These are phyloP conservation scores for Termitomyces sp. DNA, from an alignment of 768 basidiomycete genomes.

Conservation along the genomic window DNA sequence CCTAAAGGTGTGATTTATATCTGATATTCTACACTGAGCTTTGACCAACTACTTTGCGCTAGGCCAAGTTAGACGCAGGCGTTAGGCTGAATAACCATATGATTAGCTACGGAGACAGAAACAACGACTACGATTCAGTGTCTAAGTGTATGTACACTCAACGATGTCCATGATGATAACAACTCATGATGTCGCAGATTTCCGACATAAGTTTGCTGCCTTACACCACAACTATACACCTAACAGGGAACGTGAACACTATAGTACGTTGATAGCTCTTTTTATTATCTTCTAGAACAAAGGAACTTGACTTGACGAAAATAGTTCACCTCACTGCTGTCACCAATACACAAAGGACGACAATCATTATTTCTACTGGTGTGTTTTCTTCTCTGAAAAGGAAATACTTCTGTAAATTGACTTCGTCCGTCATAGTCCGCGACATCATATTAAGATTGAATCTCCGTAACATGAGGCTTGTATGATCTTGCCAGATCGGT, in stretches of 20 bases:
- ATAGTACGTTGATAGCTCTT: conserved; percentile 40
- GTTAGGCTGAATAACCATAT: conserved; percentile 68
- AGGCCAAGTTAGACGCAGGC: conserved; percentile 75
- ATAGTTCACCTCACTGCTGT: conserved; percentile 77
- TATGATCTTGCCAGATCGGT: conserved; percentile 22
- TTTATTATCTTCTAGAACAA: neutral
- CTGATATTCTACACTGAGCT: neutral
- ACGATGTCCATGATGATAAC: neutral
- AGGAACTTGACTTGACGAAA: neutral
- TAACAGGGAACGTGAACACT: conserved; percentile 68
- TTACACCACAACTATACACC: conserved; percentile 64
- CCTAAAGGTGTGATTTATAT: conserved; percentile 44
- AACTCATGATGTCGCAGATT: conserved; percentile 39
- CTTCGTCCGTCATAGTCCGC: conserved; percentile 38
- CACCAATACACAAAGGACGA: conserved; percentile 71
- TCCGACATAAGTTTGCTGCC: conserved; percentile 65
- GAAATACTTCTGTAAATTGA: neutral
- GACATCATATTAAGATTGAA: conserved; percentile 67
- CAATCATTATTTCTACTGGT: conserved; percentile 72
- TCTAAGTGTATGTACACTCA: conserved; percentile 53
- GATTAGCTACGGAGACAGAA: conserved; percentile 63
- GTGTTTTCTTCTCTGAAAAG: conserved; percentile 17
- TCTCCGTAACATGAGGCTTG: conserved; percentile 53
- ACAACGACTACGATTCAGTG: conserved; percentile 75
- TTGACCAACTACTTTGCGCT: conserved; percentile 2